Percentiles rank a stretch among this genome's conserved stretches.
Conservation (phyloP, 2,329 filamentous ascomycete genomes). For the Ophiostoma pallidulum region DNA sequence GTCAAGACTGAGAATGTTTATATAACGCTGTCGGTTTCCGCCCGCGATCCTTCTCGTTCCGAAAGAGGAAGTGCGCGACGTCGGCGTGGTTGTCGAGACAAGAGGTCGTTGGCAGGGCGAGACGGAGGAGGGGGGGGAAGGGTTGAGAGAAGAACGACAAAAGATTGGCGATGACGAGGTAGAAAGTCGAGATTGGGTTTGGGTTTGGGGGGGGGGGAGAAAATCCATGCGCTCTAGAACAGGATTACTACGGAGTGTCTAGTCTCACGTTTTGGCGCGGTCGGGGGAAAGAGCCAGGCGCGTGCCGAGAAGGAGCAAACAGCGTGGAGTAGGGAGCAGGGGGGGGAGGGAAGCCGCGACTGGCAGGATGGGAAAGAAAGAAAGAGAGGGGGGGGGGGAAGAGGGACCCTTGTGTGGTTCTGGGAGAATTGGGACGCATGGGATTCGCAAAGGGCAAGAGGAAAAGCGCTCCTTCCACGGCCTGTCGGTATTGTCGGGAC, state of each 20-base stretch:
- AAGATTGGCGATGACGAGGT: background rate
- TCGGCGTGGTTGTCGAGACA: background rate
- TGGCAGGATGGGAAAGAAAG: background rate
- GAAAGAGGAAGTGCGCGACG: background rate
- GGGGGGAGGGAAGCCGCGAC: background rate
- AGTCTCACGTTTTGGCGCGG: slow-evolving; percentile 1
- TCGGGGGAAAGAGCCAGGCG: background rate
- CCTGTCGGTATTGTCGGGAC: too few relatives aligned
- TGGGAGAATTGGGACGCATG: background rate
- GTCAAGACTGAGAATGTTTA: too few relatives aligned
- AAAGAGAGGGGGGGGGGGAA: too few relatives aligned
- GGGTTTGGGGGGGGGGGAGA: too few relatives aligned
- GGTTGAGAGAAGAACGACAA: background rate
- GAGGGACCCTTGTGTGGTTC: background rate
- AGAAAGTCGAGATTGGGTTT: background rate
- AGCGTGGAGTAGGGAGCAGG: background rate
- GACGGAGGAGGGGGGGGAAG: background rate
- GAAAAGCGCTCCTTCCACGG: too few relatives aligned
- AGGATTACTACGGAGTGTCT: slow-evolving; percentile 6
- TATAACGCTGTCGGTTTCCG: too few relatives aligned
- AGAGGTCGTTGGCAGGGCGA: background rate
- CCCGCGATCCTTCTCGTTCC: too few relatives aligned
- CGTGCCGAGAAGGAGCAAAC: background rate
- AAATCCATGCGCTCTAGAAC: slow-evolving; percentile 1
- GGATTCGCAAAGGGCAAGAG: too few relatives aligned